phyloP scores from a whole-genome alignment of 495 filamentous ascomycete species.

The Talaromyces wortmannii region DNA sequence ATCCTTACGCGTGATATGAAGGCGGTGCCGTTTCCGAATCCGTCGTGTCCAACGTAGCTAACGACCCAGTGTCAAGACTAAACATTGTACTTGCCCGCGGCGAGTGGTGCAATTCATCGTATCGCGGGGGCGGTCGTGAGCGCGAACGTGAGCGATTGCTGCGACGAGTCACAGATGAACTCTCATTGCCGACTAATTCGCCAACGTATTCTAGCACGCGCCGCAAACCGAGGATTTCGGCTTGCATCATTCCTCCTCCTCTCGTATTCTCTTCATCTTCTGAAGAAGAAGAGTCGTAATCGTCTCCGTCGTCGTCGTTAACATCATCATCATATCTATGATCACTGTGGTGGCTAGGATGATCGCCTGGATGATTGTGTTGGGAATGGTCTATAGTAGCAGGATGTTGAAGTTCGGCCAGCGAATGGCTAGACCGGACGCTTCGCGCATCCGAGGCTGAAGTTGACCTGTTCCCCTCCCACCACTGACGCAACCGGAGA shows the following conservation, averaged over 20 bases:
- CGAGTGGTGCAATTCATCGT: constrained; percentile 9
- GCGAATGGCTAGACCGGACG: constrained; percentile 9
- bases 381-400: no score
- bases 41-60: constrained; percentile 13
- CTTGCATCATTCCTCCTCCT: constrained; percentile 7
- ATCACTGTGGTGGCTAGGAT: constrained; percentile 4
- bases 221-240: constrained; percentile 15
- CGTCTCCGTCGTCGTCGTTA: constrained; percentile 32
- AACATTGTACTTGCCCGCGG: constrained; percentile 11
- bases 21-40: constrained; percentile 11
- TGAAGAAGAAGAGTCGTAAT: constrained; percentile 12
- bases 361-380: background rate
- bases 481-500: constrained; percentile 27
- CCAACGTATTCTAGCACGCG: constrained; percentile 18
- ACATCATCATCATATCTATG: constrained; percentile 22
- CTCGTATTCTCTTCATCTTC: constrained; percentile 16
- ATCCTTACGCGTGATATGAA: constrained; percentile 10
- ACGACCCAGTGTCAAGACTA: constrained; percentile 15
- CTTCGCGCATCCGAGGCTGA: background rate
- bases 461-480: constrained; percentile 11
- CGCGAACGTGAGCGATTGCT: background rate
- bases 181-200: constrained; percentile 10
- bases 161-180: background rate
- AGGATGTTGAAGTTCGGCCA: constrained; percentile 5
- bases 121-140: background rate